Conservation (phyloP, 768 basidiomycete genomes). For the Psilocybe subaeruginosa region DNA sequence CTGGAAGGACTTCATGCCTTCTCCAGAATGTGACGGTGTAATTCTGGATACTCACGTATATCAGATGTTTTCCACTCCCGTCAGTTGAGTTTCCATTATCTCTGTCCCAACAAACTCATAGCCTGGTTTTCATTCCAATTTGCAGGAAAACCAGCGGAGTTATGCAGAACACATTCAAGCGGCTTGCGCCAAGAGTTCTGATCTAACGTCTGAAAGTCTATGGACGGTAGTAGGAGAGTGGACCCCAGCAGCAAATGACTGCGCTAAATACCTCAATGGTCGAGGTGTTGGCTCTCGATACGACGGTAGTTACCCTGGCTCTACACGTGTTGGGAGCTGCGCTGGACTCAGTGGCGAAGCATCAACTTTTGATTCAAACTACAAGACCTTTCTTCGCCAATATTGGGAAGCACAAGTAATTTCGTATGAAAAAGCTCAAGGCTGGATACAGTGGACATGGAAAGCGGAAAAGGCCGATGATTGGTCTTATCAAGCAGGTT, state of each 20-base stretch:
- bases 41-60: conserved; percentile 83
- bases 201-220: conserved; percentile 57
- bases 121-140: not conserved
- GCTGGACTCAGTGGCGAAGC: conserved; percentile 72
- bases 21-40: conserved; percentile 60
- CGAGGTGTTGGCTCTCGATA: conserved; percentile 71
- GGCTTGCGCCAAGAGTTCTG: conserved; percentile 53
- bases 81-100: conserved; percentile 31
- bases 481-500: conserved; percentile 87
- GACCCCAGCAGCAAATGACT: conserved; percentile 78
- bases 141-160: conserved; percentile 48
- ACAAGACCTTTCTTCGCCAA: conserved; percentile 82
- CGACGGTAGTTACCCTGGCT: conserved; percentile 67
- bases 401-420: conserved; percentile 86
- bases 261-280: conserved; percentile 84
- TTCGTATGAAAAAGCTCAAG: conserved; percentile 63
- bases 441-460: conserved; percentile 88
- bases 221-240: conserved; percentile 92
- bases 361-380: conserved; percentile 69
- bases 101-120: not conserved
- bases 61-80: conserved; percentile 69
- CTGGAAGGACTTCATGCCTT: conserved; percentile 66
- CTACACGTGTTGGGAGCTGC: conserved; percentile 75
- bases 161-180: conserved; percentile 58
- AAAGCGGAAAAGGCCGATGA: conserved; percentile 84